Evolutionary conservation across 257 asterid genomes (phyloP).

Genomic region (Paulownia fortunei): DNA sequence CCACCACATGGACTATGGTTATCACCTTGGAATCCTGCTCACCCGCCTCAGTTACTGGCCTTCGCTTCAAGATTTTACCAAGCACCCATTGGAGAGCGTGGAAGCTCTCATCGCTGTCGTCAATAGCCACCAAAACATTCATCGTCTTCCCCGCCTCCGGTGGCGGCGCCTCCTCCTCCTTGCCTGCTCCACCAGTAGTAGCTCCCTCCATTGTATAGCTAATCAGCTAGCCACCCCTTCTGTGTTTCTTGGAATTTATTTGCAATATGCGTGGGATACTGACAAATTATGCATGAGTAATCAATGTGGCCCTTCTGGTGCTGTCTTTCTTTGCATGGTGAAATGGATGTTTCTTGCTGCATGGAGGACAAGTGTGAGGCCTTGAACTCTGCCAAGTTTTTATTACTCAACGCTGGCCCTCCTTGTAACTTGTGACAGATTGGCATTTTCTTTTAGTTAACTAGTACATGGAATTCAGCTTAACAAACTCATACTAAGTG

Average conservation of each 20-base stretch:
- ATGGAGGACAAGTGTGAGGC: conserved; percentile 43
- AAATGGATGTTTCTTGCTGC: conserved; percentile 26
- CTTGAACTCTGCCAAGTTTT: not conserved
- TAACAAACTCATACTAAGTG: no score
- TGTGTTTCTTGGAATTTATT: not conserved
- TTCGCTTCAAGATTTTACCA: conserved; percentile 44
- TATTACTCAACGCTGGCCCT: not conserved
- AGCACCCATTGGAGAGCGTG: conserved; percentile 61
- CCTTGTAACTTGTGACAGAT: not conserved
- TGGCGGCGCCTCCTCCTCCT: conserved; percentile 14
- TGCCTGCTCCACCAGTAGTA: not conserved
- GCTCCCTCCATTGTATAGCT: conserved; percentile 12
- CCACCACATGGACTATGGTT: conserved; percentile 59
- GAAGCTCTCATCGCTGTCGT: conserved; percentile 76
- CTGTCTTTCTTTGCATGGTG: conserved; percentile 19
- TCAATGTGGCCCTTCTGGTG: conserved; percentile 1
- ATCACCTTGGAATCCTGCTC: conserved; percentile 25
- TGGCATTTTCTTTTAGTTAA: not conserved
- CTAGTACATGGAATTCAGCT: no score
- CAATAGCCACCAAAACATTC: conserved; percentile 64
- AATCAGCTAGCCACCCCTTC: not conserved
- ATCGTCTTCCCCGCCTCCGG: conserved; percentile 24
- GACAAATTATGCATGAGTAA: conserved; percentile 3
- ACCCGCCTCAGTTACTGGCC: not conserved
- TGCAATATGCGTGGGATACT: not conserved